phyloP scores from a whole-genome alignment of 352 stramenopile species.

The Phytophthora multivora region DNA sequence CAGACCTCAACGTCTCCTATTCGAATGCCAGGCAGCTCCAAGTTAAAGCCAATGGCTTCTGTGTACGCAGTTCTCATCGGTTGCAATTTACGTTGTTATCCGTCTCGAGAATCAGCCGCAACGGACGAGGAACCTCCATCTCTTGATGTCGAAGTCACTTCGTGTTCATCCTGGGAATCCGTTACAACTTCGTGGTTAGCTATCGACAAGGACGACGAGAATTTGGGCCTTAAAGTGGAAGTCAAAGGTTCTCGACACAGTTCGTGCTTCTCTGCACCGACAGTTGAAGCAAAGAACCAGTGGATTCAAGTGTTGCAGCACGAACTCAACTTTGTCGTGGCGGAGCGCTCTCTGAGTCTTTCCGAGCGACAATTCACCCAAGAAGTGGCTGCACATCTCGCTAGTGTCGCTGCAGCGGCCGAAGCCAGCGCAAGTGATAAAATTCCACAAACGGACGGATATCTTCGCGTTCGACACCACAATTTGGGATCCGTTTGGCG shows the following conservation, averaged over 20 bases:
- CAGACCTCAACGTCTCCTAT: constrained; percentile 26
- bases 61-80: constrained; percentile 51
- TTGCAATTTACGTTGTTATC: constrained; percentile 37
- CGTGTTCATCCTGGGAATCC: constrained; percentile 51
- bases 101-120: constrained; percentile 23
- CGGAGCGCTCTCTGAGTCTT: constrained; percentile 63
- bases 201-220: constrained; percentile 34
- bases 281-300: constrained; percentile 36
- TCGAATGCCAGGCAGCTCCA: constrained; percentile 23
- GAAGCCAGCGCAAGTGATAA: background rate
- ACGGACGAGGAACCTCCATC: constrained; percentile 15
- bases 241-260: constrained; percentile 18
- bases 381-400: constrained; percentile 49
- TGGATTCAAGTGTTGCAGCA: constrained; percentile 67
- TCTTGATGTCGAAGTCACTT: constrained; percentile 45
- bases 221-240: constrained; percentile 47
- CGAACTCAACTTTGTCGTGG: constrained; percentile 63
- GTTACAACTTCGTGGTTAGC: constrained; percentile 24
- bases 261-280: constrained; percentile 48
- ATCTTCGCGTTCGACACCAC: constrained; percentile 51
- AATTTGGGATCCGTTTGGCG: constrained; percentile 57
- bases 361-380: constrained; percentile 58
- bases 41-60: constrained; percentile 20
- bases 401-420: constrained; percentile 9
- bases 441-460: constrained; percentile 28